Evolutionary conservation across 2,329 filamentous ascomycete genomes (phyloP).

Genomic region (Penicillium sp.): DNA sequence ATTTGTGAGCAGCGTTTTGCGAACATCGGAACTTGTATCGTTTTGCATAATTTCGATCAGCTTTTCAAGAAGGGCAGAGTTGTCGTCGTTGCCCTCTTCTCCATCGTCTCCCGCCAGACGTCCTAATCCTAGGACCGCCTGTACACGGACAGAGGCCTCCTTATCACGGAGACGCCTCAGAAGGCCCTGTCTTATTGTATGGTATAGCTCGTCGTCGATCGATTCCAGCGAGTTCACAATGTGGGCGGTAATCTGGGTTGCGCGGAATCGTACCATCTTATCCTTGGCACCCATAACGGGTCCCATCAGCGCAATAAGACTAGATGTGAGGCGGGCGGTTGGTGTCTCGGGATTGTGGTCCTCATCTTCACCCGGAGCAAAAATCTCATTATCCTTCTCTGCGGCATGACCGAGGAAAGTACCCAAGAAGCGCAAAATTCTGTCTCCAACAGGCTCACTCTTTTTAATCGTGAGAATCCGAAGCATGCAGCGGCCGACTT

Average conservation of each 20-base stretch:
- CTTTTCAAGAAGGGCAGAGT: conserved; percentile 71
- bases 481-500: conserved; percentile 79
- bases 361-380: conserved; percentile 62
- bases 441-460: conserved; percentile 82
- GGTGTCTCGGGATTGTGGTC: conserved; percentile 76
- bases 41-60: conserved; percentile 87
- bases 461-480: conserved; percentile 86
- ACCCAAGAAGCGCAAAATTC: conserved; percentile 80
- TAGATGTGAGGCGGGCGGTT: conserved; percentile 71
- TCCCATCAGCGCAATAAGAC: conserved; percentile 70
- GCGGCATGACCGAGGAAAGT: conserved; percentile 72
- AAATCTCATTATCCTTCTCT: conserved; percentile 67
- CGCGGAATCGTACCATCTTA: conserved; percentile 84
- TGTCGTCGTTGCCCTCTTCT: conserved; percentile 54
- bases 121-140: conserved; percentile 87
- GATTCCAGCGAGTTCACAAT: conserved; percentile 89
- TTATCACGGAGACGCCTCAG: conserved; percentile 89
- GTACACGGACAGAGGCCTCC: conserved; percentile 85
- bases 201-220: conserved; percentile 88
- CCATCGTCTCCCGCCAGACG: conserved; percentile 73
- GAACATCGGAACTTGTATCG: conserved; percentile 89
- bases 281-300: conserved; percentile 83
- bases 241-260: conserved; percentile 85
- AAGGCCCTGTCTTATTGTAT: conserved; percentile 73
- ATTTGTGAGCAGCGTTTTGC: conserved; percentile 82